A percentile compares a stretch with the other conserved stretches of the same genome.
Conservation (phyloP, 768 basidiomycete species). For the Suillus paluster region DNA sequence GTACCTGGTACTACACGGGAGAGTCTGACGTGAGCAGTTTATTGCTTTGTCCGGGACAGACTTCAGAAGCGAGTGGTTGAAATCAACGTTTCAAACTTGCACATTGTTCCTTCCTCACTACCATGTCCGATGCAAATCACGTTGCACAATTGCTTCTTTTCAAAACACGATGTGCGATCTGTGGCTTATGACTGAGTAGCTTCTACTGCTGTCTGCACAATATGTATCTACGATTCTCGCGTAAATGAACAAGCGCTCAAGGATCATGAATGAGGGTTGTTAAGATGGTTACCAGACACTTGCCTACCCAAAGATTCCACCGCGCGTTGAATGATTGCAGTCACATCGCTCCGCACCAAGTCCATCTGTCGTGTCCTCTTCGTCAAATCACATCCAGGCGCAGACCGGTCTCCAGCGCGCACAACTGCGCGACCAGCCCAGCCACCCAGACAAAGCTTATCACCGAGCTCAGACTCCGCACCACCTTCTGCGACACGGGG, state of each 20-base stretch:
- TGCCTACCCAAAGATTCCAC: conserved; percentile 59
- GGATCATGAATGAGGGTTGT: conserved; percentile 4
- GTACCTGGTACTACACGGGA: conserved; percentile 70
- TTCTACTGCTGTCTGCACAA: background rate
- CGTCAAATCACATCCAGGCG: conserved; percentile 10
- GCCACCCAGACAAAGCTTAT: conserved; percentile 5
- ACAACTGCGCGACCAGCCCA: conserved; percentile 19
- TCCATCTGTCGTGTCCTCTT: conserved; percentile 34
- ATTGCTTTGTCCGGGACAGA: conserved; percentile 36
- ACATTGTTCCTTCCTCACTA: conserved; percentile 6
- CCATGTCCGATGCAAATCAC: background rate
- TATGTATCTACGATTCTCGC: background rate
- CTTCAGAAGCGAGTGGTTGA: conserved; percentile 24
- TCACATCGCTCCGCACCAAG: conserved; percentile 55
- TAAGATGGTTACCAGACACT: conserved; percentile 47
- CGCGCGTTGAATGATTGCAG: conserved; percentile 52
- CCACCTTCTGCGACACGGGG: conserved; percentile 22
- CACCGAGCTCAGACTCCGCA: conserved; percentile 1
- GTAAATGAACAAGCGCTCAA: background rate
- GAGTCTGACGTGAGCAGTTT: conserved; percentile 57
- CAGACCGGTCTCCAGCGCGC: conserved; percentile 11
- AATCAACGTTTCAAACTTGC: conserved; percentile 7
- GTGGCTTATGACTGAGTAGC: background rate
- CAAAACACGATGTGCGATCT: background rate
- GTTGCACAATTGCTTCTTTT: background rate